phyloP scores from a whole-genome alignment of 139 green algal species.

The Desmodesmus armatus region DNA sequence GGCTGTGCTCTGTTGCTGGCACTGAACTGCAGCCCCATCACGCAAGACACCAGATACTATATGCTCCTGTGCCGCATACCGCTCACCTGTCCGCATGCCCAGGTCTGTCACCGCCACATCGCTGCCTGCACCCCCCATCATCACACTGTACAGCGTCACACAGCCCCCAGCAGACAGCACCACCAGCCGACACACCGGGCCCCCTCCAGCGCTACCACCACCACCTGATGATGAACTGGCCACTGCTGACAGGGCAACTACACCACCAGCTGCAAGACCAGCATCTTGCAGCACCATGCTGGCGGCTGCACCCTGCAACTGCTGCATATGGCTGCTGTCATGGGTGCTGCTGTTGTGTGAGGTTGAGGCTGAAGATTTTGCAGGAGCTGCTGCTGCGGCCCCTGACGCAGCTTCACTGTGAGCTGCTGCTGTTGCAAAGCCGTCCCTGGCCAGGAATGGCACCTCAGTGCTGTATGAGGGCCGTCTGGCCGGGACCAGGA shows the following conservation, averaged over 20 bases:
- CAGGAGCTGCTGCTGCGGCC: conserved; percentile 1
- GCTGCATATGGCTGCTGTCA: conserved; percentile 9
- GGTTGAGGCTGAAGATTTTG: not conserved
- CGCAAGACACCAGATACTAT: too few relatives aligned
- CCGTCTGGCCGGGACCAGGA: conserved; percentile 23
- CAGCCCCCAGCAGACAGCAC: conserved; percentile 52
- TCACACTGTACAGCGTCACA: conserved; percentile 54
- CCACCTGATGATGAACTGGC: too few relatives aligned
- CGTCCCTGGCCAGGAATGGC: conserved; percentile 41
- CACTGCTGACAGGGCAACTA: conserved; percentile 38
- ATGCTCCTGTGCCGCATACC: too few relatives aligned
- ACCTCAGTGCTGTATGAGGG: conserved; percentile 59
- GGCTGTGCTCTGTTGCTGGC: too few relatives aligned
- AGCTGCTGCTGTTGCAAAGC: conserved; percentile 17
- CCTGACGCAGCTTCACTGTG: not conserved
- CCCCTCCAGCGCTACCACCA: too few relatives aligned
- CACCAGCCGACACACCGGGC: conserved; percentile 51
- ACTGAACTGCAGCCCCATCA: too few relatives aligned
- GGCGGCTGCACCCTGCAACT: too few relatives aligned
- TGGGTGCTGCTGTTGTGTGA: not conserved
- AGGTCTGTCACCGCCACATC: conserved; percentile 49
- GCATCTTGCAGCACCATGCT: too few relatives aligned
- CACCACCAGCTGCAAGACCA: conserved; percentile 20
- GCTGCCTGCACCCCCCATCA: conserved; percentile 42
- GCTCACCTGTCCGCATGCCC: conserved; percentile 50